Evolutionary conservation across 345 rosid genomes (phyloP), one percentile per base, ranked within the genome.

Genomic region (Excoecaria agallocha): DNA sequence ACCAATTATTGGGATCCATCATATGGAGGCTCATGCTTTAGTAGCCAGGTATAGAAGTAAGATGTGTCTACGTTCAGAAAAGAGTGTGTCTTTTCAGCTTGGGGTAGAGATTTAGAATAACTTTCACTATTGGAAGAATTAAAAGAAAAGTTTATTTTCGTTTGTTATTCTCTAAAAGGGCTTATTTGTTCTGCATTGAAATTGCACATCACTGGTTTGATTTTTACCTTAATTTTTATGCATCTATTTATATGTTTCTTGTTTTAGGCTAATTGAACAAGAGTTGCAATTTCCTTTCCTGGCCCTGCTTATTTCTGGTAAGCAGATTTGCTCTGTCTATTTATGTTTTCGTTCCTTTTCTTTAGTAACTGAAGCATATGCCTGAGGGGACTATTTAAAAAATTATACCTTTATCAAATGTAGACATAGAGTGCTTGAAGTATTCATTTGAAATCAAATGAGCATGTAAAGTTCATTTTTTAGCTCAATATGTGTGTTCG

Each of bases 1-100:
- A 62, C 97, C 98, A 22, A 83, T 94, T 6, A 66, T 94, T 45
- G 85, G 95, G 24, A 87, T 94, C 74, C 98, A 94, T 80, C 98
- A 94, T 80, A 94, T 92, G 98, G 98, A 94, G 86, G 96, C 98
- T 71, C 98, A 94, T 86, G 91, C 97, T 71, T 76, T 94, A 68
- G 97, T 94, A 16, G 93, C 92, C 48, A 92, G 97, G 98, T 91
- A 82, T 48, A 63, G 66, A 58, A 65, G 51, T 46, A 30, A 61
- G 62, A 59, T 12, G 20, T 30, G 9, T 54, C 16, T 45, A 58
- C 19, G 16, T 59, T 49, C 25, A 58, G 50, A 67, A 63, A 51
- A 30, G 24, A 60, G 38, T 66, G 63, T 43, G 10, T 54, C 62
- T 25, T 30, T 30, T 11, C 17, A 15, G 3, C 22, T 48, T 50